A percentile compares a stretch with the other conserved stretches of the same genome.
phyloP scores from a whole-genome alignment of 2,329 filamentous ascomycete species.

The Sporothrix luriei region DNA sequence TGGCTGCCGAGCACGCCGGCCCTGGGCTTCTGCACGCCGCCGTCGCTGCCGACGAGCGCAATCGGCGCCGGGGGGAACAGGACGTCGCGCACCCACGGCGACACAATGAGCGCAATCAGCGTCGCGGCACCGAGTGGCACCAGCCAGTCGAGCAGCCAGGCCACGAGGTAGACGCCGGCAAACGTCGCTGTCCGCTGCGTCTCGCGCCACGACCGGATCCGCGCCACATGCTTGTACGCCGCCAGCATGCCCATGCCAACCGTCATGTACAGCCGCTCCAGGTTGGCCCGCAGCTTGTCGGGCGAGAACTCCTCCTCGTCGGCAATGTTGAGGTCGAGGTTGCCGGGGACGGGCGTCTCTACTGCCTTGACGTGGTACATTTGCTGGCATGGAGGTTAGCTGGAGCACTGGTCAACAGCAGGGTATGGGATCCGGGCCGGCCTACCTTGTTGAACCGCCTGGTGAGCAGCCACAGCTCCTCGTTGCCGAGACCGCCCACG shows the following conservation, averaged over 20 bases:
- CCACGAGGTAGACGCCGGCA: not conserved
- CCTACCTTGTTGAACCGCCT: conserved; percentile 68
- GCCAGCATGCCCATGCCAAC: conserved; percentile 68
- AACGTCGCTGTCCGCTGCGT: conserved; percentile 60
- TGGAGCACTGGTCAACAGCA: too few species aligned
- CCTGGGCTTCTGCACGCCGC: conserved; percentile 1
- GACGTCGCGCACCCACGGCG: conserved; percentile 61
- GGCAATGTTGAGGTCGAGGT: conserved; percentile 76
- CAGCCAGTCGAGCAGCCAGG: conserved; percentile 7
- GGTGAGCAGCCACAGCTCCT: conserved; percentile 70
- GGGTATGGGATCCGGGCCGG: too few species aligned
- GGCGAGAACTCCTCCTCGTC: conserved; percentile 84
- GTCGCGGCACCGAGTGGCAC: conserved; percentile 43
- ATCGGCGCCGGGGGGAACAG: conserved; percentile 76
- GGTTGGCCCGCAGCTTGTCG: conserved; percentile 75
- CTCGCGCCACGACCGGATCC: conserved; percentile 80
- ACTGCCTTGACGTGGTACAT: conserved; percentile 70
- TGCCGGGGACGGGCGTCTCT: conserved; percentile 60
- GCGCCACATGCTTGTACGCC: conserved; percentile 71
- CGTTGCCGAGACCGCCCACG: conserved; percentile 69
- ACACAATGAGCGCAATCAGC: conserved; percentile 66
- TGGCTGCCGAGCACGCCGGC: conserved; percentile 13
- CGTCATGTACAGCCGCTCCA: conserved; percentile 82
- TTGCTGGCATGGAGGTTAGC: conserved; percentile 43
- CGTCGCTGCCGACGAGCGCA: not conserved